Conservation (phyloP, 106 monocot species). For the Cymbidium sinense region DNA sequence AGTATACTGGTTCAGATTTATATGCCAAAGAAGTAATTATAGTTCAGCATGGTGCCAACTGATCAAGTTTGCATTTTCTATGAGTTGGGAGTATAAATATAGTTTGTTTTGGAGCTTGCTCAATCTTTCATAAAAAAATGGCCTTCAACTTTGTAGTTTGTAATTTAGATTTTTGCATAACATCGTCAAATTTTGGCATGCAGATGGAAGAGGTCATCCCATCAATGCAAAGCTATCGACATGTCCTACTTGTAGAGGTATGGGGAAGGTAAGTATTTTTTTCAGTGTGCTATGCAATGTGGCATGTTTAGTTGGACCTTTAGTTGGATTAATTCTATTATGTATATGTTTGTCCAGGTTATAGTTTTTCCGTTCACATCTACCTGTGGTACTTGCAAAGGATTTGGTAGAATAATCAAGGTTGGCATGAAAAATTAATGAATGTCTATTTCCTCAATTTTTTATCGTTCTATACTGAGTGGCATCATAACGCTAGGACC, state of each 20-base stretch:
- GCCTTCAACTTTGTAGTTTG: not conserved
- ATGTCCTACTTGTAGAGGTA: conserved; percentile 69
- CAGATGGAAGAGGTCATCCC: conserved; percentile 82
- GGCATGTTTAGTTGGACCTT: not conserved
- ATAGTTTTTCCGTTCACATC: conserved; percentile 82
- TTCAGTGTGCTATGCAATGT: conserved; percentile 1
- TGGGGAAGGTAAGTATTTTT: conserved; percentile 54
- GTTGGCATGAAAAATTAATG: conserved; percentile 22
- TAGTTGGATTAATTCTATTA: conserved; percentile 10
- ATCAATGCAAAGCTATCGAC: conserved; percentile 51
- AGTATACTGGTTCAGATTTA: too few species aligned
- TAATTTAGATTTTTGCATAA: not conserved
- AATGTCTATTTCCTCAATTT: not conserved
- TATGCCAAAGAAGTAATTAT: too few species aligned
- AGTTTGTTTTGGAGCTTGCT: not conserved
- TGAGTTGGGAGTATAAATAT: not conserved
- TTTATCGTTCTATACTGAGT: not conserved
- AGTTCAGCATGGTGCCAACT: not conserved
- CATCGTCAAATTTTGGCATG: conserved; percentile 9
- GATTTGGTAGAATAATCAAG: conserved; percentile 76
- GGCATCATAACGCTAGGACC: conserved; percentile 33
- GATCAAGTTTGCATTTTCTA: not conserved
- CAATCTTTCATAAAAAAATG: not conserved
- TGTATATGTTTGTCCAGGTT: conserved; percentile 42
- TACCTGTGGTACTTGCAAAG: conserved; percentile 70